phyloP scores from a whole-genome alignment of 805 yeast genomes.

The Teunomyces kruisii region DNA sequence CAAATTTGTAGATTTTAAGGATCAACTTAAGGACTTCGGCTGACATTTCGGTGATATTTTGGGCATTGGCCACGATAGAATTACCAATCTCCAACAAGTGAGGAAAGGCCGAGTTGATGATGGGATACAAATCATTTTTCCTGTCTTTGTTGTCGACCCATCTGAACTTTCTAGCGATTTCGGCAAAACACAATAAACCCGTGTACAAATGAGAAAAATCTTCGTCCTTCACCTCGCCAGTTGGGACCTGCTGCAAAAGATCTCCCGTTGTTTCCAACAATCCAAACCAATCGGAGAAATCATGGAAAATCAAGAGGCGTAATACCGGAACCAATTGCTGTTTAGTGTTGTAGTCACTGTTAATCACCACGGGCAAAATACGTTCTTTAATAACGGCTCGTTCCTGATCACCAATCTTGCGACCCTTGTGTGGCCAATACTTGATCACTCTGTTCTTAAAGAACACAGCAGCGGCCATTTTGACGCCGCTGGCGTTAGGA shows the following conservation, averaged over 20 bases:
- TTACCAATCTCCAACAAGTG: constrained; percentile 65
- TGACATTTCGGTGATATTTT: constrained; percentile 28
- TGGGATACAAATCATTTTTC: constrained; percentile 30
- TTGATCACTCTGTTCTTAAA: constrained; percentile 72
- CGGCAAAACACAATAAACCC: constrained; percentile 69
- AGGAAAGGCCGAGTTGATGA: constrained; percentile 63
- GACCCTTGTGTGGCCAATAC: constrained; percentile 50
- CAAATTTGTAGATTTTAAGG: constrained; percentile 75
- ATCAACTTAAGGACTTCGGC: constrained; percentile 77
- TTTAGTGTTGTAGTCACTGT: constrained; percentile 30
- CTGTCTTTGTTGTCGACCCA: constrained; percentile 60
- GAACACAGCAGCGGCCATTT: constrained; percentile 76
- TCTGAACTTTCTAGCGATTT: constrained; percentile 67
- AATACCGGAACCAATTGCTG: constrained; percentile 22
- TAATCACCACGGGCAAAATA: constrained; percentile 55
- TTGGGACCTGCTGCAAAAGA: constrained; percentile 28
- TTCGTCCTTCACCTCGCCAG: constrained; percentile 13
- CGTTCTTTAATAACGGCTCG: constrained; percentile 71
- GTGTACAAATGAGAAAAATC: constrained; percentile 46
- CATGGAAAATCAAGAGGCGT: constrained; percentile 28
- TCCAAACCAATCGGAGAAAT: constrained; percentile 39
- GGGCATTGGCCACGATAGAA: constrained; percentile 35
- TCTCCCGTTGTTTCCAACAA: constrained; percentile 31
- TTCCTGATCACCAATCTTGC: constrained; percentile 63
- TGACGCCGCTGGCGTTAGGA: constrained; percentile 27